These are phyloP conservation scores for Lachnellula willkommii DNA, from an alignment of 2,329 filamentous ascomycete genomes.

Conservation along the genomic window DNA sequence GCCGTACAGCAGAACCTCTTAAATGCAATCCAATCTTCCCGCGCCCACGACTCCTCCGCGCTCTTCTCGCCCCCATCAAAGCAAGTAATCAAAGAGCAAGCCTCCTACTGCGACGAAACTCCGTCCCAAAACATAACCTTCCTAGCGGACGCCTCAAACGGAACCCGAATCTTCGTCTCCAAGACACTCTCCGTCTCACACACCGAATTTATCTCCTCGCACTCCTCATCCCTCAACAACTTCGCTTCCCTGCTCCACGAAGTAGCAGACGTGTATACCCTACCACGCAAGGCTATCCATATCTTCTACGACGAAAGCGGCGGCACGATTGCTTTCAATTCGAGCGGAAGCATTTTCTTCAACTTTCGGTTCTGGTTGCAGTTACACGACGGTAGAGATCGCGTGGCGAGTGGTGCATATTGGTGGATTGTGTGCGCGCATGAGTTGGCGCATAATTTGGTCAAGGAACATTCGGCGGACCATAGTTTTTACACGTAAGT, in stretches of 20 bases:
- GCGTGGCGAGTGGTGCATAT: slow-evolving; percentile 56
- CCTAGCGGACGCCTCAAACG: slow-evolving; percentile 62
- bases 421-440: slow-evolving; percentile 97
- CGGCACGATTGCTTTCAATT: slow-evolving; percentile 88
- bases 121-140: slow-evolving; percentile 69
- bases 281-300: slow-evolving; percentile 65
- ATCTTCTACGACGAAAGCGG: slow-evolving; percentile 80
- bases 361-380: slow-evolving; percentile 84
- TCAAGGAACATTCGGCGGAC: slow-evolving; percentile 67
- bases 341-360: slow-evolving; percentile 81
- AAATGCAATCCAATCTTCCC: slow-evolving; percentile 72
- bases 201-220: slow-evolving; percentile 53
- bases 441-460: slow-evolving; percentile 91
- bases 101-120: slow-evolving; percentile 78
- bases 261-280: slow-evolving; percentile 65
- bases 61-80: slow-evolving; percentile 71
- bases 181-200: slow-evolving; percentile 46
- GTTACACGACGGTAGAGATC: slow-evolving; percentile 57
- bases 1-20: slow-evolving; percentile 65
- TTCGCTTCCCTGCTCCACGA: slow-evolving; percentile 69
- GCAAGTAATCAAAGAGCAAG: slow-evolving; percentile 71
- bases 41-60: slow-evolving; percentile 66
- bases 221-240: slow-evolving; percentile 57
- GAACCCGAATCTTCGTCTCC: slow-evolving; percentile 69
- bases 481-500: slow-evolving; percentile 77